Evolutionary conservation across 768 basidiomycete species (phyloP).

Genomic region (Cystobasidium tubakii): DNA sequence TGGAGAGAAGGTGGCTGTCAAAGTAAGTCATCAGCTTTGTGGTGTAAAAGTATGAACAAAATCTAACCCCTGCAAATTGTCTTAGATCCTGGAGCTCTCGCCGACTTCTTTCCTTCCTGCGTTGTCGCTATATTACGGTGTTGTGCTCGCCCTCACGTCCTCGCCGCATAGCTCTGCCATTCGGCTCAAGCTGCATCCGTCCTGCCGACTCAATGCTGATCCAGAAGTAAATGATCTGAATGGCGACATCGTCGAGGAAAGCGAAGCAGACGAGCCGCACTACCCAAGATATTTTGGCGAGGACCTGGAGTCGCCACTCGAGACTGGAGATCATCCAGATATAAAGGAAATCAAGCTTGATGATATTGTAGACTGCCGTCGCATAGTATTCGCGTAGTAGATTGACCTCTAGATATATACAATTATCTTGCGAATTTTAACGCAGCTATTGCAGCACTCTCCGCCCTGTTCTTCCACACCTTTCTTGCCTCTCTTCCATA

Average conservation of each 20-base stretch:
- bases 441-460: neutral
- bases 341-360: conserved; percentile 14
- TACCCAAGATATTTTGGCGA: conserved; percentile 21
- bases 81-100: conserved; percentile 43
- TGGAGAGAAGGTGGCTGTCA: conserved; percentile 35
- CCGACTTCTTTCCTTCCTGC: conserved; percentile 37
- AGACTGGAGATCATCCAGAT: conserved; percentile 1
- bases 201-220: conserved; percentile 22
- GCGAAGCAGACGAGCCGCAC: neutral
- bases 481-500: neutral
- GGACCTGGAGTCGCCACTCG: conserved; percentile 21
- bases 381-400: neutral
- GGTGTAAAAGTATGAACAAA: neutral
- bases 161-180: conserved; percentile 17
- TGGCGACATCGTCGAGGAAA: neutral
- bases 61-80: neutral
- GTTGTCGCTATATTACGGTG: conserved; percentile 41
- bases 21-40: conserved; percentile 31
- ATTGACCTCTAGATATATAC: neutral
- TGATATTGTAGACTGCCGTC: conserved; percentile 33
- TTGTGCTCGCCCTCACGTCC: conserved; percentile 11
- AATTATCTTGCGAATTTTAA: too few species aligned
- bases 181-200: conserved; percentile 39
- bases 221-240: neutral
- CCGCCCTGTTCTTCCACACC: neutral